phyloP scores from a whole-genome alignment of 805 yeast species.

The Metschnikowia peoriensis region DNA sequence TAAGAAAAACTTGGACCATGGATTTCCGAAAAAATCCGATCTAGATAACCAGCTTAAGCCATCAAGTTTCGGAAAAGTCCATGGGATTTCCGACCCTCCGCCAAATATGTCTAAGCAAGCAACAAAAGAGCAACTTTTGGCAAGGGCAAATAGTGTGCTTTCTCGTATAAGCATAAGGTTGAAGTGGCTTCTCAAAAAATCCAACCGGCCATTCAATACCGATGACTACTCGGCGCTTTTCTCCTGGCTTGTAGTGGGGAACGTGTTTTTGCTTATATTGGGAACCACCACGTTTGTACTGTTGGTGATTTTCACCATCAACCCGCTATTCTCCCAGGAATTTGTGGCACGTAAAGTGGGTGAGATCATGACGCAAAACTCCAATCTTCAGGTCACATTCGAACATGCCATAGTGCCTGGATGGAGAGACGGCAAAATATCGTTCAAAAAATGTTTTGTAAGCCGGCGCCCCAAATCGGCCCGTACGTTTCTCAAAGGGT shows the following conservation, averaged over 20 bases:
- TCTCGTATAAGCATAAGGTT: conserved; percentile 36
- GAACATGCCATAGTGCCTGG: conserved; percentile 94
- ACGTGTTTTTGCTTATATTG: conserved; percentile 69
- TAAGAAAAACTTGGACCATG: no score
- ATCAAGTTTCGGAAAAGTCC: background rate
- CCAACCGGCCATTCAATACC: conserved; percentile 82
- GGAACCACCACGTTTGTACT: conserved; percentile 95
- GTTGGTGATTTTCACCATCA: conserved; percentile 67
- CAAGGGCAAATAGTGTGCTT: conserved; percentile 29
- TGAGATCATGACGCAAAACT: conserved; percentile 75
- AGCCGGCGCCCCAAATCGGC: conserved; percentile 72
- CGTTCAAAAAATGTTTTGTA: conserved; percentile 80
- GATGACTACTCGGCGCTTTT: conserved; percentile 90
- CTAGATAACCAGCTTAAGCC: background rate
- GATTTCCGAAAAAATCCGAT: background rate
- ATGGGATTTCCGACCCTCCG: background rate
- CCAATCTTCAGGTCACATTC: conserved; percentile 79
- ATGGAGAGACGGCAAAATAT: conserved; percentile 85
- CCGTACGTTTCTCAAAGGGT: conserved; percentile 61
- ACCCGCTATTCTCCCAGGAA: conserved; percentile 88
- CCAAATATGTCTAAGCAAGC: background rate
- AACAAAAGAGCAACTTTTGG: conserved; percentile 24
- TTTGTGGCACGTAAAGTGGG: conserved; percentile 80
- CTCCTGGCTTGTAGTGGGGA: conserved; percentile 90
- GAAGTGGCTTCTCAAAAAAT: conserved; percentile 74